phyloP scores from a whole-genome alignment of 139 green algal species.

The Pedinophyceae sp. region DNA sequence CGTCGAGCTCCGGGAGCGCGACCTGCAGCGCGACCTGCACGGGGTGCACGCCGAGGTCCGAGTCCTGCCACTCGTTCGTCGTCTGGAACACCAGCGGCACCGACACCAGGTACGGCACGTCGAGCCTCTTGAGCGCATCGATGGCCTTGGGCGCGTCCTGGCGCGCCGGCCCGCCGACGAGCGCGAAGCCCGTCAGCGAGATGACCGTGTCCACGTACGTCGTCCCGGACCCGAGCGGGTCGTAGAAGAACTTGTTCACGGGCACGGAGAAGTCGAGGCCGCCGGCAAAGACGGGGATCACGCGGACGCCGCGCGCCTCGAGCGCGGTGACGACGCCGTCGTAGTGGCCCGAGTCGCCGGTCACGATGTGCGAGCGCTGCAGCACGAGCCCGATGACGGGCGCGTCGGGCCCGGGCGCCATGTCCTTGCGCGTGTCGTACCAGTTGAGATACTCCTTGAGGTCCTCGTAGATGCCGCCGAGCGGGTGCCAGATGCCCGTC shows the following conservation, averaged over 20 bases:
- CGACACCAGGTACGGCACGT: slow-evolving; percentile 94
- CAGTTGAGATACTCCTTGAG: slow-evolving; percentile 99
- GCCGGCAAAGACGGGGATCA: slow-evolving; percentile 90
- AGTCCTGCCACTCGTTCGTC: slow-evolving; percentile 96
- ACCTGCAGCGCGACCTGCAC: slow-evolving; percentile 96
- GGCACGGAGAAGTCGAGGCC: slow-evolving; percentile 91
- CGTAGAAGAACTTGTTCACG: slow-evolving; percentile 97
- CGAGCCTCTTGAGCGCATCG: slow-evolving; percentile 80
- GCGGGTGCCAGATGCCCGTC: slow-evolving; percentile 93
- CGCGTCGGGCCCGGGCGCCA: slow-evolving; percentile 65
- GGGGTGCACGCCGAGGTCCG: slow-evolving; percentile 89
- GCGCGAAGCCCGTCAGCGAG: slow-evolving; percentile 89
- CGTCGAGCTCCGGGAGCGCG: slow-evolving; percentile 96
- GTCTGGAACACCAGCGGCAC: slow-evolving; percentile 99
- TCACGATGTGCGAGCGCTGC: slow-evolving; percentile 94
- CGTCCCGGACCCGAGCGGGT: slow-evolving; percentile 65
- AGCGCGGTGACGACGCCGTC: slow-evolving; percentile 77
- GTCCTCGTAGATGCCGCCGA: slow-evolving; percentile 83
- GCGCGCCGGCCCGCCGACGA: slow-evolving; percentile 83
- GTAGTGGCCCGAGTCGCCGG: slow-evolving; percentile 95
- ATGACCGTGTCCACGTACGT: slow-evolving; percentile 79
- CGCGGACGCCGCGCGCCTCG: slow-evolving; percentile 79
- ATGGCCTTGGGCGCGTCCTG: slow-evolving; percentile 96
- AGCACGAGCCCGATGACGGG: slow-evolving; percentile 91
- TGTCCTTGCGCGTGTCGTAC: slow-evolving; percentile 90